Base-by-base conservation (phyloP, 176 grass and related monocot species). In the Cenchrus fungigraminus region DNA sequence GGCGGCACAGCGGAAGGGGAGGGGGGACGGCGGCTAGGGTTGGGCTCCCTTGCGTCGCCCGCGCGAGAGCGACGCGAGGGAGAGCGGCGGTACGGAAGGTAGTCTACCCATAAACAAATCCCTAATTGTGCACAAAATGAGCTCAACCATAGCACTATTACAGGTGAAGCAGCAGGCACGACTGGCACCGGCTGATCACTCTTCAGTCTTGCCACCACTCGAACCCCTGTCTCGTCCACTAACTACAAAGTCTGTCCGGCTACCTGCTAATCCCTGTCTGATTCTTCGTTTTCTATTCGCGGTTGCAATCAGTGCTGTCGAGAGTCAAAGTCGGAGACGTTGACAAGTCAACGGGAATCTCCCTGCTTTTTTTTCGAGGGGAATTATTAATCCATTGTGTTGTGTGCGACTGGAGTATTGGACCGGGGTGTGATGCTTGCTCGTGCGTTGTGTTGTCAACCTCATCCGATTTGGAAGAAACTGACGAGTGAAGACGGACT, bases 321-420 rank as follows among this genome's bases (percentile, higher is more conserved):
- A 6, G 17, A 68, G 65, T 81, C 57, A 74, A 83, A 52, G 58
- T 53, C 71, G 7, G 28, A 74, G 82, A 49, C 2, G 31, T n/a
- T 1, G 59, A 54, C 59, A 9, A 53, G 19, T 65, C 71, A 53
- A 52, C 17, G 28, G 11, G 29, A 74, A 65, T 53, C 15, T 63
- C 15, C 12, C 4, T 5, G 12, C 12, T 11, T 65, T 29, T 63
- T 45, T 29, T 63, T 62, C 0, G 22, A 25, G 22, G 22, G 22
- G 22, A 25, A 25, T 25, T 25, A 25, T 10, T 62, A 12, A 29
- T 12, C 22, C 22, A 2, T 11, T 60, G 19, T n/a, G 19, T 1
- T 2, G 34, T 10, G 44, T 45, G 44, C 44, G 34, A 34, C 34
- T 34, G 34, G 34, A 34, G 34, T 6, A 55, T 15, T 17, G 14